Evolutionary conservation across 129 eudicot species (phyloP).

Genomic region (Flaveria ramosissima): DNA sequence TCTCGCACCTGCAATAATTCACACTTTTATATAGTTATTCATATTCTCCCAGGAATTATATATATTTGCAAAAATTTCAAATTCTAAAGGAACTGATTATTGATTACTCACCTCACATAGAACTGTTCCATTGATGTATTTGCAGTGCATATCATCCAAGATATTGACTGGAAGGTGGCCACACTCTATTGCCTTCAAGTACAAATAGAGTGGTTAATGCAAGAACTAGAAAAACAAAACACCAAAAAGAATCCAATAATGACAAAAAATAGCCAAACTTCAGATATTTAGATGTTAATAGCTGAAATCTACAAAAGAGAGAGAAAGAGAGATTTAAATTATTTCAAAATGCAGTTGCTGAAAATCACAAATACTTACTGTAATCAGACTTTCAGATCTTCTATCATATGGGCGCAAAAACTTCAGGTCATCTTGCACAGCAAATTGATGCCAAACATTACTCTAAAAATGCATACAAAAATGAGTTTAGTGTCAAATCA

Average conservation of each 20-base stretch:
- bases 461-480: conserved; percentile 13
- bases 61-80: conserved; percentile 2
- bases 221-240: background rate
- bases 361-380: conserved; percentile 31
- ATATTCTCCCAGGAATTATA: background rate
- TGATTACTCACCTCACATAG: conserved; percentile 38
- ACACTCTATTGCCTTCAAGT: conserved; percentile 39
- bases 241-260: conserved; percentile 2
- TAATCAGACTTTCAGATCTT: conserved; percentile 31
- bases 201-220: conserved; percentile 13
- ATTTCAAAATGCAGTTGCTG: background rate
- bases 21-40: background rate
- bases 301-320: background rate
- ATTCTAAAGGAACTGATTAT: conserved; percentile 23
- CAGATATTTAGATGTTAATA: background rate
- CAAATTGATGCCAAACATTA: conserved; percentile 12
- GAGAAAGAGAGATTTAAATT: background rate
- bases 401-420: conserved; percentile 38
- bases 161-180: conserved; percentile 33
- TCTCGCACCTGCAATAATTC: conserved; percentile 72
- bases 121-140: conserved; percentile 39
- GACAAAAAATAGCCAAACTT: background rate
- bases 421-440: conserved; percentile 19
- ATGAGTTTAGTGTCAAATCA: conserved; percentile 15
- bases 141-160: conserved; percentile 36